Evolutionary conservation across 495 filamentous ascomycete species (phyloP), one percentile per base, ranked within the genome.

Genomic region (Tuber calosporum): DNA sequence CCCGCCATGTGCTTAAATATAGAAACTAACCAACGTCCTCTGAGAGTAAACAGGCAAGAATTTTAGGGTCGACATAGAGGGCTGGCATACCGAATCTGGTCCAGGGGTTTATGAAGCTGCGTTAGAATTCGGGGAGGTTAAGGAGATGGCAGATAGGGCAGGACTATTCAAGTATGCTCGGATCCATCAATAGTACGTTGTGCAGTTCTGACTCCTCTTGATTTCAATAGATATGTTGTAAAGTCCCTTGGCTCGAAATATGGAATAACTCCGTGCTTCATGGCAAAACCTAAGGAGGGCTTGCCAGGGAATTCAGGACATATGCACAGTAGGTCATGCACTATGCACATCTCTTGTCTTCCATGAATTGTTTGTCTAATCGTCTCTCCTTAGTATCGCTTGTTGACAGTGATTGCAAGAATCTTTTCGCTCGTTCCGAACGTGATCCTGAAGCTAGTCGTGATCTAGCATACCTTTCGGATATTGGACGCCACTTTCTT

Each of bases 81-180:
- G 95, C 17, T 99, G 95, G 95, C 95, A 99, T 83, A 97, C 95
- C 13, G 95, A 99, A 83, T 93, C 89, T 79, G 95, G 95, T 9
- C 95, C 95, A 15, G 95, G 95, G 36, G 95, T 99, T 4, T 98
- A 91, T 82, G 95, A 99, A 84, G 95, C 95, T 42, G 95, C 95
- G 45, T 85, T 99, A 40, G 90, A 95, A 82, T 97, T 93, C 74
- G 89, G 89, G 26, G 92, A 97, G 81, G 89, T 92, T 68, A 87
- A 86, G 40, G 84, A 90, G 67, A 97, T 96, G 92, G 95, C 95
- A 0, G 95, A 98, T 80, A 90, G 90, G 79, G 93, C 95, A 15
- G 88, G 88, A 41, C 85, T 99, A 4, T 99, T 99, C 87, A 99
- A 99, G 88, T 94, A 81, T 73, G 87, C 82, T 67, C 48, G 22